Evolutionary conservation across 1,284 basidiomycete species (phyloP).

Genomic region (Ustilago shanxiensis): DNA sequence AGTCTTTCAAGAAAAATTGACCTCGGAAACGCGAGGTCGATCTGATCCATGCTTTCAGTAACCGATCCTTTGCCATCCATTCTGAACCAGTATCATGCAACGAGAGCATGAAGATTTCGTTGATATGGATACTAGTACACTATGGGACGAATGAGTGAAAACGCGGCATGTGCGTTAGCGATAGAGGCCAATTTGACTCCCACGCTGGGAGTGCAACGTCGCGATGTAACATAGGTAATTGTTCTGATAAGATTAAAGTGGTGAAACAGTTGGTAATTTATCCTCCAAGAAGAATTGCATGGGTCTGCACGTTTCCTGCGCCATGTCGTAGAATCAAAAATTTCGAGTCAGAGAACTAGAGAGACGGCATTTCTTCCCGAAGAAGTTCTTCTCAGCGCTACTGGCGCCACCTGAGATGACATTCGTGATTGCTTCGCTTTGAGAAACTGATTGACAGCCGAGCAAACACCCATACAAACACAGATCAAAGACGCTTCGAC

Average conservation of each 20-base stretch:
- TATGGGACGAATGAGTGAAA: too few species aligned
- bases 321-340: neutral
- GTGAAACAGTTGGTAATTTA: too few species aligned
- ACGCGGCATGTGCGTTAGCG: too few species aligned
- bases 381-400: neutral
- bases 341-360: conserved; percentile 9
- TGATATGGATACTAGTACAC: too few species aligned
- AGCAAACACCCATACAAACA: too few species aligned
- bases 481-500: neutral
- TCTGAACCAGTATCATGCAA: neutral
- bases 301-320: neutral
- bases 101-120: neutral
- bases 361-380: neutral
- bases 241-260: neutral
- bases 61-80: neutral
- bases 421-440: neutral
- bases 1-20: neutral
- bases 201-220: neutral
- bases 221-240: conserved; percentile 7
- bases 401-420: neutral
- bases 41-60: neutral
- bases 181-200: neutral
- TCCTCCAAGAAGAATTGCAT: too few species aligned
- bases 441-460: neutral
- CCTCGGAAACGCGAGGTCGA: conserved; percentile 10